Conservation (phyloP, 345 rosid species). For the Bruguiera sexangula region DNA sequence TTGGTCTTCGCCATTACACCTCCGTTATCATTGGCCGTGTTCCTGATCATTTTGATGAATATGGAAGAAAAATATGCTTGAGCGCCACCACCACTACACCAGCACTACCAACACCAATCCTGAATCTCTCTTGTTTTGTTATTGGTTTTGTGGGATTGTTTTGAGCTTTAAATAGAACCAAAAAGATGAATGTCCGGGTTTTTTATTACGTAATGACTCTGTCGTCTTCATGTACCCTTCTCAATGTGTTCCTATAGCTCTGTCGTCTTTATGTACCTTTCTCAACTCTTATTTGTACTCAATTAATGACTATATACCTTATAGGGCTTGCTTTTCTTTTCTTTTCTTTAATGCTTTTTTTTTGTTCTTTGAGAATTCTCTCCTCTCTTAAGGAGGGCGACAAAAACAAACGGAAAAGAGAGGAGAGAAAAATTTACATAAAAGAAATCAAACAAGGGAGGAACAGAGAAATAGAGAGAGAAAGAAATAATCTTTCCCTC, state of each 20-base stretch:
- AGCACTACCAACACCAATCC: background rate
- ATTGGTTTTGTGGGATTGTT: background rate
- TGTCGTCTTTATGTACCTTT: conserved; percentile 5
- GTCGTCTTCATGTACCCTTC: conserved; percentile 3
- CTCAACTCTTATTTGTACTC: conserved; percentile 1
- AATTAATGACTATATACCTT: background rate
- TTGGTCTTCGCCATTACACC: conserved; percentile 8
- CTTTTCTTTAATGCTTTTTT: background rate
- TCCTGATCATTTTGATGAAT: conserved; percentile 26
- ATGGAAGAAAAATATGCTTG: background rate
- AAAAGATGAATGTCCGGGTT: background rate
- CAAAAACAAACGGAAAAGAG: conserved; percentile 6
- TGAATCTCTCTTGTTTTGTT: background rate
- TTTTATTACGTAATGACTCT: conserved; percentile 1
- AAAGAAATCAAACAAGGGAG: conserved; percentile 10
- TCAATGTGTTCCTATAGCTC: background rate
- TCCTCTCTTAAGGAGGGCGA: conserved; percentile 29
- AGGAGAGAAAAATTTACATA: background rate
- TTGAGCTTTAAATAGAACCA: conserved; percentile 11
- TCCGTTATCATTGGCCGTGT: conserved; percentile 5
- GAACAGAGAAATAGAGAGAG: conserved; percentile 2
- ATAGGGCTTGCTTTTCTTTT: background rate
- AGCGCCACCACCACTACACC: conserved; percentile 1
- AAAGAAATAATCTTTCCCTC: background rate
- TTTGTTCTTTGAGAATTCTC: conserved; percentile 16